phyloP scores from a whole-genome alignment of 106 monocot genomes.

The Platanthera zijinensis region DNA sequence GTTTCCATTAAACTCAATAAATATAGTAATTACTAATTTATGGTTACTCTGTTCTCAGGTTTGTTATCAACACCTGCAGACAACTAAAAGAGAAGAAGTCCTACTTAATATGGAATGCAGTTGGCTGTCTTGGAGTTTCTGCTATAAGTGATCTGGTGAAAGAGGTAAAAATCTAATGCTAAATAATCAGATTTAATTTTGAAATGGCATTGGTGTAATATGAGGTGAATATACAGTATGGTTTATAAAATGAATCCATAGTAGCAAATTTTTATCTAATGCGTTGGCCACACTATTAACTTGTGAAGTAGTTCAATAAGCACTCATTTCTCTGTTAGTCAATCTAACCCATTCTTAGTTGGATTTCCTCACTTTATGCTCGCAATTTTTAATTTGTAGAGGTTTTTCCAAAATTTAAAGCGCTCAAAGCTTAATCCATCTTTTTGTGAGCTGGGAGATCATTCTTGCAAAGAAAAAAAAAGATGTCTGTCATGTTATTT shows the following conservation, averaged over 20 bases:
- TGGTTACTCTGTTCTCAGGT: slow-evolving; percentile 30
- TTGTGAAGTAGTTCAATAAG: background rate
- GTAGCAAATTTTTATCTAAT: background rate
- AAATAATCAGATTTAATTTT: background rate
- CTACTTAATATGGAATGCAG: slow-evolving; percentile 90
- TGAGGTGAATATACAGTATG: background rate
- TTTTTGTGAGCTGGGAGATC: background rate
- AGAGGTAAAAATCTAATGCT: slow-evolving; percentile 46
- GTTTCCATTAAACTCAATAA: background rate
- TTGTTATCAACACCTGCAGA: slow-evolving; percentile 79
- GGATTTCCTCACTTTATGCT: background rate
- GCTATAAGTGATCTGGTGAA: slow-evolving; percentile 74
- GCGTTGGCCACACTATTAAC: background rate
- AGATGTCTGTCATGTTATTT: background rate
- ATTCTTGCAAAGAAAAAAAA: background rate
- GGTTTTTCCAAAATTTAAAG: background rate
- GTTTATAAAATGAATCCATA: background rate
- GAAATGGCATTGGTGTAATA: background rate
- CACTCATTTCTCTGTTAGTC: background rate
- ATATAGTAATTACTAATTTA: background rate
- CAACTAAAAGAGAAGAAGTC: slow-evolving; percentile 82
- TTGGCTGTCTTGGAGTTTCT: slow-evolving; percentile 79
- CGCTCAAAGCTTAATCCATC: background rate
- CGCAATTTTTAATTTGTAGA: background rate
- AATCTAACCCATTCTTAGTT: background rate